phyloP scores from a whole-genome alignment of 1,284 basidiomycete genomes.

The Leccinum proliferum region DNA sequence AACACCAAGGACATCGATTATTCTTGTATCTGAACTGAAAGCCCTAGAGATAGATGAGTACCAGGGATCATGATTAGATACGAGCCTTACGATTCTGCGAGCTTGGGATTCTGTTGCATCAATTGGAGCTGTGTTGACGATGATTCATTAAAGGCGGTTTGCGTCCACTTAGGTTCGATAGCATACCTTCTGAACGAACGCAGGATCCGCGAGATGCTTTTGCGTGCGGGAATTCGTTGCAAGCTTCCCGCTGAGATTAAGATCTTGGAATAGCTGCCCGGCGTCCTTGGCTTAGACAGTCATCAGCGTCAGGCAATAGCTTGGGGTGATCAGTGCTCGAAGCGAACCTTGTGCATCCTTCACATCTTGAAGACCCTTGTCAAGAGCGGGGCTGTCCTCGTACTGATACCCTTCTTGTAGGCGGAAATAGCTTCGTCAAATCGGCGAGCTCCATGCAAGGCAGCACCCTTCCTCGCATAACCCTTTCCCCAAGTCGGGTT shows the following conservation, averaged over 20 bases:
- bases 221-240: slow-evolving; percentile 83
- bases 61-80: neutral
- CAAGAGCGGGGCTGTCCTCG: slow-evolving; percentile 77
- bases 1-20: slow-evolving; percentile 92
- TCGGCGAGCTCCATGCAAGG: slow-evolving; percentile 79
- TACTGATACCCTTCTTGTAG: slow-evolving; percentile 80
- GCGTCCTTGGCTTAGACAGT: slow-evolving; percentile 34
- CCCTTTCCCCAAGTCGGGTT: slow-evolving; percentile 90
- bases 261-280: slow-evolving; percentile 75
- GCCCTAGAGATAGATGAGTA: slow-evolving; percentile 33
- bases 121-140: slow-evolving; percentile 41
- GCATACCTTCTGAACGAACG: slow-evolving; percentile 66
- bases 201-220: slow-evolving; percentile 78
- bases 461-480: slow-evolving; percentile 90
- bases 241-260: slow-evolving; percentile 78
- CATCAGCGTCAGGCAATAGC: slow-evolving; percentile 4
- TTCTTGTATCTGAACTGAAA: slow-evolving; percentile 74
- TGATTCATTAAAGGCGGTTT: neutral
- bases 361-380: slow-evolving; percentile 87
- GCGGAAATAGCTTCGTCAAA: slow-evolving; percentile 82
- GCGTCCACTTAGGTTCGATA: neutral
- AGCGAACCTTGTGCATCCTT: slow-evolving; percentile 67
- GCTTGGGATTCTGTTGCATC: slow-evolving; percentile 58
- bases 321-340: neutral
- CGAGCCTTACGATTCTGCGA: slow-evolving; percentile 46